Conservation (phyloP, 164 flowering plant species). For the Vitis vinifera region ASM3070453v1 NC_081811.1:28529001-28529500, state of each 20-base stretch:
- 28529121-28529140: slow-evolving; percentile 76
- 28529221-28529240: no score
- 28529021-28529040: not conserved
- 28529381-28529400: slow-evolving; percentile 96
- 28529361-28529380: slow-evolving; percentile 89
- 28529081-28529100: slow-evolving; percentile 56
- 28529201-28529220: no score
- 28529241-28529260: no score
- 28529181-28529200: no score
- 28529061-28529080: slow-evolving; percentile 70
- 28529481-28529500: no score
- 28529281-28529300: not conserved
- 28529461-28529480: slow-evolving; percentile 16
- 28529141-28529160: slow-evolving; percentile 24
- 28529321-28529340: no score
- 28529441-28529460: slow-evolving; percentile 93
- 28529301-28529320: no score
- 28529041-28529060: not conserved
- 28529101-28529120: slow-evolving; percentile 70
- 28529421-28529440: slow-evolving; percentile 75
- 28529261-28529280: not conserved
- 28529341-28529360: slow-evolving; percentile 10
- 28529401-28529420: slow-evolving; percentile 73
- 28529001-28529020: not conserved
- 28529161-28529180: not conserved